phyloP scores from a whole-genome alignment of 257 asterid species.

The Penstemon eatonii region DNA sequence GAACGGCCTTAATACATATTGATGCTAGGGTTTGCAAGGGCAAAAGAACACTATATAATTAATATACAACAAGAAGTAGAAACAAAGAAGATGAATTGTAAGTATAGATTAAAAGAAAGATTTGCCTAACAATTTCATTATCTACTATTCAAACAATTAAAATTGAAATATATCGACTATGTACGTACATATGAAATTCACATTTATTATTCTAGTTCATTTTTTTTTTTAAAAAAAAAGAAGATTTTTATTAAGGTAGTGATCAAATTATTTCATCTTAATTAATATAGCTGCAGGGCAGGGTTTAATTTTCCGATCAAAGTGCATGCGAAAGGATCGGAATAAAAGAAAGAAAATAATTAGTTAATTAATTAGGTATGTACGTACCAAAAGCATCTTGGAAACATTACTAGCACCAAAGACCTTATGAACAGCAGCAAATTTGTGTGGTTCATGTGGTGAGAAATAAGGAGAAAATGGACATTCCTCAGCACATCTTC shows the following conservation, averaged over 20 bases:
- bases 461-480: constrained; percentile 91
- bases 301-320: not conserved
- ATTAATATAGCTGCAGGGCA: not conserved
- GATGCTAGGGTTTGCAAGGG: too few relatives aligned
- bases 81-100: too few relatives aligned
- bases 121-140: too few relatives aligned
- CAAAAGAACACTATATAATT: too few relatives aligned
- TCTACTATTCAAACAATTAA: too few relatives aligned
- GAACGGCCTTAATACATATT: too few relatives aligned
- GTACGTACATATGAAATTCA: too few relatives aligned
- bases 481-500: constrained; percentile 93
- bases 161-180: too few relatives aligned
- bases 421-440: constrained; percentile 92
- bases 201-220: not conserved
- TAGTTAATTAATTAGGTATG: not conserved
- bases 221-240: not conserved
- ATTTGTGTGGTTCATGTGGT: constrained; percentile 86
- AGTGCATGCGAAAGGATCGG: not conserved
- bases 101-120: too few relatives aligned
- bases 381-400: constrained; percentile 80
- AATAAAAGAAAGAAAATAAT: not conserved
- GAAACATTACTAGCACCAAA: constrained; percentile 97
- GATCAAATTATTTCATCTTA: too few relatives aligned
- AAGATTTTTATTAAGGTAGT: too few relatives aligned
- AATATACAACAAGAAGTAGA: too few relatives aligned